Evolutionary conservation across 1,284 basidiomycete genomes (phyloP), one percentile per base, ranked within the genome.

Genomic region (Ganoderma lucidum): DNA sequence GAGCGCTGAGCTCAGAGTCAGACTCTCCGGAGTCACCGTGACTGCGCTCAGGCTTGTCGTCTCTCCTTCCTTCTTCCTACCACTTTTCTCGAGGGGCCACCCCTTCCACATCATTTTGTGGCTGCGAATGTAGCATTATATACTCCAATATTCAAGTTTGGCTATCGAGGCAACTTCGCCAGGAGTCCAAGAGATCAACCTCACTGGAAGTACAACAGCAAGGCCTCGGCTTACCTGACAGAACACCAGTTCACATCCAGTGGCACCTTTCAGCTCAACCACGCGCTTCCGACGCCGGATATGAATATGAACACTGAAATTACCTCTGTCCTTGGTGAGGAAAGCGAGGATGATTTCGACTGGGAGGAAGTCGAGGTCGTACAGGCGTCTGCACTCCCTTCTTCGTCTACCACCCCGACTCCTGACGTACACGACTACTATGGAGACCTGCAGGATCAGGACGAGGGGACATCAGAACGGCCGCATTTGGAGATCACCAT

Each of bases 401-500:
- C 42, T 53, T 62, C 45, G 23, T 60, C 42, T 48, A 64, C 64
- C 1, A 59, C 67, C 12, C 66, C 64, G 1, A 65, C 61, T 3
- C 41, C 67, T 1, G 48, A 53, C 39, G 19, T 71, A 9, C 37
- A 66, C 39, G 66, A 63, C 15, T 71, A 71, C 64, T 73, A 73
- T 35, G 72, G 68, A 6, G 68, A 67, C 8, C 19, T 41, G 14
- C 67, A 74, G 5, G 74, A 70, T 53, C 32, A 66, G 12, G 65
- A 75, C 35, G 74, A 73, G 59, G 78, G 73, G 12, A 71, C 75
- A 17, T 76, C 77, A 6, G 63, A 63, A 41, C 69, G 64, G 32
- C 70, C 73, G 10, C 73, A 78, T 70, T 86, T 92, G 32, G 90
- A 92, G 82, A 91, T 92, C 67, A 90, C 88, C 1, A 82, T 91